Base-by-base conservation (phyloP, 495 filamentous ascomycete genomes). In the Hypoxylon intermedium region DNA sequence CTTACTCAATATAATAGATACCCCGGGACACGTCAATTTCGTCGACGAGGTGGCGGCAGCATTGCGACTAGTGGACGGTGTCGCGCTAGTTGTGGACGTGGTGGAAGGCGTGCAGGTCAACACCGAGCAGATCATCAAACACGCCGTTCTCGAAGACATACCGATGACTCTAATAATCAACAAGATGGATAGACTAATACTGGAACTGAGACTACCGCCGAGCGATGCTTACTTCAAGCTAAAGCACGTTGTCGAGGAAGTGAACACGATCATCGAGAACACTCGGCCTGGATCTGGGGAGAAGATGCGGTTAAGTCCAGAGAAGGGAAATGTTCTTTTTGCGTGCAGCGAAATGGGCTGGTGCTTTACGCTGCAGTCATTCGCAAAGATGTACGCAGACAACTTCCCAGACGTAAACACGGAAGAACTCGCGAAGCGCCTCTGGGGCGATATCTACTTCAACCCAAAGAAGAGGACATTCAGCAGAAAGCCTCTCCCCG, bases 391-490 rank as follows among this genome's bases (percentile, higher is more conserved):
- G 91, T 98, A 98, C 72, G 88, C 92, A 7, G 90, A 95, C 53
- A 91, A 83, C 45, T 96, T 92, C 72, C 85, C 89, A 6, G 86
- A 86, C 34, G 80, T 97, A 60, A 89, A 96, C 69, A 76, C 85
- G 1, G 79, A 82, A 6, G 91, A 96, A 50, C 95, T 98, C 71
- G 84, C 88, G 26, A 75, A 80, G 44, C 79, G 94, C 21, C 81
- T 98, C 49, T 98, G 94, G 94, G 94, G 95, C 5, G 93, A 98
- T 71, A 89, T 98, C 53, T 98, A 95, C 75, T 98, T 87, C 79
- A 98, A 97, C 68, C 93, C 94, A 0, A 79, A 77, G 60, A 93
- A 88, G 72, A 87, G 93, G 38, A 93, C 88, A 50, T 98, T 98
- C 67, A 94, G 89, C 34, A 84, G 94, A 50, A 97, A 94, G 68